Evolutionary conservation across 139 green algal species (phyloP).

Genomic region (Chlorella sp.): DNA sequence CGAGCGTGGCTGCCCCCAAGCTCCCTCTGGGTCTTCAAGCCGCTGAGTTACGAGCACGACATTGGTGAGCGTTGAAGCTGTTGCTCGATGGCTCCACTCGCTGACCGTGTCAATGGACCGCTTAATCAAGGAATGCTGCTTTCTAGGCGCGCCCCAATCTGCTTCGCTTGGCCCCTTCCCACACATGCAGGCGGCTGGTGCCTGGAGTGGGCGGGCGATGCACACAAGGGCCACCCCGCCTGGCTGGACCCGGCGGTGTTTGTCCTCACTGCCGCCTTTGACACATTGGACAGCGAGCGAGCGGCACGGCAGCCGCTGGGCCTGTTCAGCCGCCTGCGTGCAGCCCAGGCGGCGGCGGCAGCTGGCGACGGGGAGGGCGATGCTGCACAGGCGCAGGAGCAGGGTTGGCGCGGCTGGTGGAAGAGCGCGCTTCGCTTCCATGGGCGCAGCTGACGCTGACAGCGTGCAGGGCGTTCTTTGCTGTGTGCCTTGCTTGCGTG

Average conservation of each 20-base stretch:
- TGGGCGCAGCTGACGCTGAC: background rate
- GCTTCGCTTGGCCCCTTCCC: too few species aligned
- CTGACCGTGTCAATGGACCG: too few species aligned
- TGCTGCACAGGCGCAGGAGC: background rate
- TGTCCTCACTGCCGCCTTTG: slow-evolving; percentile 44
- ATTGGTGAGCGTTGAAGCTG: slow-evolving; percentile 33
- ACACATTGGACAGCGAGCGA: slow-evolving; percentile 35
- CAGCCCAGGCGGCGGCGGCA: background rate
- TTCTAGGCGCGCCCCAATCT: too few species aligned
- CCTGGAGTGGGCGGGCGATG: slow-evolving; percentile 49
- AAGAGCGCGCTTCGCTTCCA: slow-evolving; percentile 24
- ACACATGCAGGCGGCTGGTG: slow-evolving; percentile 44
- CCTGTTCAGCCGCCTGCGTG: slow-evolving; percentile 19
- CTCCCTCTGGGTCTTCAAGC: slow-evolving; percentile 57
- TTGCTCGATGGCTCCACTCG: too few species aligned
- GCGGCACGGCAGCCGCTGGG: slow-evolving; percentile 31
- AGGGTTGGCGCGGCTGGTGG: background rate
- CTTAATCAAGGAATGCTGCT: too few species aligned
- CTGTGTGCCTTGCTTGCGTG: too few species aligned
- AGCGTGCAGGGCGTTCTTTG: too few species aligned
- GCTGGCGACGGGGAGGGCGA: background rate
- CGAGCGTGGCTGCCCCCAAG: slow-evolving; percentile 56
- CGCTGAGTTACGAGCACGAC: slow-evolving; percentile 36
- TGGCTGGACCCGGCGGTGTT: slow-evolving; percentile 48
- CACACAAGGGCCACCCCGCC: slow-evolving; percentile 23